Evolutionary conservation across 2,329 filamentous ascomycete genomes (phyloP).

Genomic region (Aspergillus ochraceoroseus): DNA sequence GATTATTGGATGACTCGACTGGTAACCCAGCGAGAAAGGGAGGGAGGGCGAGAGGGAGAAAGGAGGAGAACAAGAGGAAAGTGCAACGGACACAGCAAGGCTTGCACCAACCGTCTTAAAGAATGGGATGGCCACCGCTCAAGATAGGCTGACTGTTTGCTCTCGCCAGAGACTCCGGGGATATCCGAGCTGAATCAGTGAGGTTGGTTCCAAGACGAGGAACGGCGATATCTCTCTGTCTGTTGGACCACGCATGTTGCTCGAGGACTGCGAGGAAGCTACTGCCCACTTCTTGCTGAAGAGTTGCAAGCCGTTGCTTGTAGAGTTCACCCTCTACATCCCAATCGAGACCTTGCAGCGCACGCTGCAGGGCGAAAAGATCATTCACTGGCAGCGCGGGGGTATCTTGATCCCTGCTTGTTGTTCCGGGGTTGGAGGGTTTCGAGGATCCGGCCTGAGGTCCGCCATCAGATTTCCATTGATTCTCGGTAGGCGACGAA

Average conservation of each 20-base stretch:
- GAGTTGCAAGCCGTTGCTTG: conserved; percentile 77
- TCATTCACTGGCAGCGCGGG: conserved; percentile 17
- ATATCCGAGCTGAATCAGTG: conserved; percentile 30
- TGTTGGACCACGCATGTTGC: conserved; percentile 60
- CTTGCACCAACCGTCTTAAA: background rate
- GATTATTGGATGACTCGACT: background rate
- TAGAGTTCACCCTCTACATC: conserved; percentile 67
- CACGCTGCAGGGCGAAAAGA: conserved; percentile 23
- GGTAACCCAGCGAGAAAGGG: background rate
- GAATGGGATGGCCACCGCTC: conserved; percentile 37
- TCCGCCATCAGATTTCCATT: conserved; percentile 32
- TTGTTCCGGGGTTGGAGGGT: conserved; percentile 21
- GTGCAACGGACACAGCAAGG: too few relatives aligned
- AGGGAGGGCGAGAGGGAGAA: too few relatives aligned
- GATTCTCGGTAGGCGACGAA: conserved; percentile 26
- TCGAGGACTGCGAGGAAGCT: conserved; percentile 82
- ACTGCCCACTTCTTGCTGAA: conserved; percentile 79
- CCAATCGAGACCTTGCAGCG: conserved; percentile 31
- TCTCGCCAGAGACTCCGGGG: conserved; percentile 33
- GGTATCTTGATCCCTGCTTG: conserved; percentile 18
- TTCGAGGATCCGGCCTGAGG: conserved; percentile 28
- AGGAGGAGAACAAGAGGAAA: too few relatives aligned
- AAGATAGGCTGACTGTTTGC: conserved; percentile 40
- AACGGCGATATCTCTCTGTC: conserved; percentile 30
- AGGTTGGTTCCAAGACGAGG: conserved; percentile 31